These are phyloP conservation scores for Kwoniella sp. DNA, from an alignment of 768 basidiomycete genomes.

Conservation along the genomic window DNA sequence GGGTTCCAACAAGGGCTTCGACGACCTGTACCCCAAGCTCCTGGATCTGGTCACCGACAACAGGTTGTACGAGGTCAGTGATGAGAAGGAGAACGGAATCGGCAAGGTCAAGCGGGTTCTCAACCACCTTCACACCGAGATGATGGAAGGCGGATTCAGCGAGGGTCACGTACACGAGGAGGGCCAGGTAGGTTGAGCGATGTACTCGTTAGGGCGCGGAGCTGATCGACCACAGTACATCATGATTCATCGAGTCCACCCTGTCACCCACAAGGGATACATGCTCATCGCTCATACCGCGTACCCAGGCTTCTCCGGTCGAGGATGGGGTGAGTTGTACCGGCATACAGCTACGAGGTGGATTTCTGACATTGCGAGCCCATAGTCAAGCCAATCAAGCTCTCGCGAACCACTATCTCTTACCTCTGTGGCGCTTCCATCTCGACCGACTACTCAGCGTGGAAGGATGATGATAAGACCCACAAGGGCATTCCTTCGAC, in stretches of 20 bases:
- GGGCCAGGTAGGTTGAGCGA: slow-evolving; percentile 66
- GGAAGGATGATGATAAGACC: slow-evolving; percentile 54
- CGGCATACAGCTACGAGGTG: background rate
- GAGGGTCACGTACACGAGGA: slow-evolving; percentile 98
- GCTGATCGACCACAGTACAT: slow-evolving; percentile 65
- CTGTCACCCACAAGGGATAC: slow-evolving; percentile 83
- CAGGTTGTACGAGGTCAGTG: slow-evolving; percentile 64
- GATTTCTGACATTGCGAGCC: background rate
- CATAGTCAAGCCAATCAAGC: slow-evolving; percentile 75
- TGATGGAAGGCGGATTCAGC: slow-evolving; percentile 76
- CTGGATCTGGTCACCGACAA: slow-evolving; percentile 82
- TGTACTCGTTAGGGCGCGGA: background rate
- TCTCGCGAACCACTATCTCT: slow-evolving; percentile 70
- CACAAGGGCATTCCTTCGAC: slow-evolving; percentile 70
- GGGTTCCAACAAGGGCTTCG: slow-evolving; percentile 94
- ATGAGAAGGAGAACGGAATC: slow-evolving; percentile 52
- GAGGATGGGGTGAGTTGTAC: slow-evolving; percentile 62
- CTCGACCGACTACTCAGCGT: slow-evolving; percentile 63
- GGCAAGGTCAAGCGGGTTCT: slow-evolving; percentile 61
- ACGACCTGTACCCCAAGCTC: slow-evolving; percentile 93
- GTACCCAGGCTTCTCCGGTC: slow-evolving; percentile 73
- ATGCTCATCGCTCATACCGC: slow-evolving; percentile 87
- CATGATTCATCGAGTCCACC: slow-evolving; percentile 84
- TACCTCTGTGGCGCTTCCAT: slow-evolving; percentile 77
- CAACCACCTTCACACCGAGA: slow-evolving; percentile 84